phyloP scores from a whole-genome alignment of 148 eudicot species.

The Simmondsia chinensis region DNA sequence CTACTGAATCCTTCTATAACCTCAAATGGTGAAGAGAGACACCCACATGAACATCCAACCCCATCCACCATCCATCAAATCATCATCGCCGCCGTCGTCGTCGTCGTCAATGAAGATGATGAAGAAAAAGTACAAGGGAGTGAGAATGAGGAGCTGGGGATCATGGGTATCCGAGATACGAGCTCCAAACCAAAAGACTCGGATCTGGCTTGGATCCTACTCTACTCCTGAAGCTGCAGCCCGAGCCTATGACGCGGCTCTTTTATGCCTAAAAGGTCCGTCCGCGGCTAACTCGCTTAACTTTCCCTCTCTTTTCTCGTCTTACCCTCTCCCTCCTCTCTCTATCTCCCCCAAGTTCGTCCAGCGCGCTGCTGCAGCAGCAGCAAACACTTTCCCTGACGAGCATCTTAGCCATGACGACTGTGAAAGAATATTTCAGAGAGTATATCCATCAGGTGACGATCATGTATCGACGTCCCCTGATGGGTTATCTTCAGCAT shows the following conservation, averaged over 20 bases:
- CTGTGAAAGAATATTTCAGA: no score
- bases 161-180: slow-evolving; percentile 84
- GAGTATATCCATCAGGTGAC: no score
- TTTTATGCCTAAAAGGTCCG: slow-evolving; percentile 79
- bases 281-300: slow-evolving; percentile 66
- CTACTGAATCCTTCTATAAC: no score
- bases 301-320: no score
- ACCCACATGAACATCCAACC: no score
- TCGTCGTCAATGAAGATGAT: slow-evolving; percentile 1
- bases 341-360: slow-evolving; percentile 60
- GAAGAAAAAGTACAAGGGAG: slow-evolving; percentile 81
- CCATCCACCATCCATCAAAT: no score
- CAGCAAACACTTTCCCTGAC: no score
- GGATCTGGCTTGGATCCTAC: slow-evolving; percentile 88
- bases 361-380: slow-evolving; percentile 67
- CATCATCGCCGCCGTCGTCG: no score
- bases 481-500: no score
- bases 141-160: slow-evolving; percentile 88
- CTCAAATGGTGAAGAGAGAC: no score
- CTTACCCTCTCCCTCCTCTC: neutral
- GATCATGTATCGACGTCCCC: no score
- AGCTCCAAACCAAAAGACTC: slow-evolving; percentile 77
- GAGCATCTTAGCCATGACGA: no score
- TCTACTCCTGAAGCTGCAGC: slow-evolving; percentile 92
- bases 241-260: slow-evolving; percentile 88